These are phyloP conservation scores for Trichosporon asahii DNA, from an alignment of 1,284 basidiomycete species.

Conservation along the genomic window DNA sequence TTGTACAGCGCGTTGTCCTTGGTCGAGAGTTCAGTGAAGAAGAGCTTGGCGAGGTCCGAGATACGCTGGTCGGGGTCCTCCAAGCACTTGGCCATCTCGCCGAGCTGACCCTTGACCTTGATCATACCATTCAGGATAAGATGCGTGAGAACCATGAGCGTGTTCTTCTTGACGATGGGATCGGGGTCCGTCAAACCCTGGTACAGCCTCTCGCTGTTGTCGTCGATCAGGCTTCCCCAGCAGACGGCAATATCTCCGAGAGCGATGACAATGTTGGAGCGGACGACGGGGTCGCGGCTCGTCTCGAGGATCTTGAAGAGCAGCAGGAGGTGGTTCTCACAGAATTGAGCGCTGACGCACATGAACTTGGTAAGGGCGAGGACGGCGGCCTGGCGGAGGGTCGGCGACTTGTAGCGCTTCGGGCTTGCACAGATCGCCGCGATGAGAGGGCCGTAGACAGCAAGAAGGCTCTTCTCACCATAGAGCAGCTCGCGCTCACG, in stretches of 20 bases:
- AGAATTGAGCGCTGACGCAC: conserved; percentile 90
- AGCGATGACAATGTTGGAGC: conserved; percentile 94
- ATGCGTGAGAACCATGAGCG: conserved; percentile 97
- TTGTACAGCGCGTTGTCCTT: conserved; percentile 99
- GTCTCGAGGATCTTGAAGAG: conserved; percentile 92
- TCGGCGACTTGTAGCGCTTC: conserved; percentile 81
- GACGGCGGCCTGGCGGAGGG: conserved; percentile 79
- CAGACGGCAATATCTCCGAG: conserved; percentile 95
- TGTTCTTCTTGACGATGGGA: conserved; percentile 95
- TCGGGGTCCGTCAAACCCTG: conserved; percentile 84
- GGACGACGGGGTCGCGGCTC: conserved; percentile 80
- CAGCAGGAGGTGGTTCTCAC: conserved; percentile 80
- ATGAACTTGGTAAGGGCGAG: conserved; percentile 93
- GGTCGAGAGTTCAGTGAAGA: conserved; percentile 90
- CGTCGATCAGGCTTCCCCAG: conserved; percentile 93
- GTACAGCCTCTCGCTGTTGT: conserved; percentile 94
- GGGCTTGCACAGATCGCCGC: conserved; percentile 81
- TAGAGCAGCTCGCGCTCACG: conserved; percentile 86
- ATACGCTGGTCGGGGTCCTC: conserved; percentile 89
- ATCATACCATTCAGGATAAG: conserved; percentile 98
- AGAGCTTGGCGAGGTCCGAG: conserved; percentile 88
- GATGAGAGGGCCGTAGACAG: conserved; percentile 82
- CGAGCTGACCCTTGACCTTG: conserved; percentile 97
- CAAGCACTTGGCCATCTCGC: conserved; percentile 98
- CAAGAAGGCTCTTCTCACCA: conserved; percentile 76